Conservation (phyloP, 306 rosid genomes). For the Prunus fruticosa region DNA sequence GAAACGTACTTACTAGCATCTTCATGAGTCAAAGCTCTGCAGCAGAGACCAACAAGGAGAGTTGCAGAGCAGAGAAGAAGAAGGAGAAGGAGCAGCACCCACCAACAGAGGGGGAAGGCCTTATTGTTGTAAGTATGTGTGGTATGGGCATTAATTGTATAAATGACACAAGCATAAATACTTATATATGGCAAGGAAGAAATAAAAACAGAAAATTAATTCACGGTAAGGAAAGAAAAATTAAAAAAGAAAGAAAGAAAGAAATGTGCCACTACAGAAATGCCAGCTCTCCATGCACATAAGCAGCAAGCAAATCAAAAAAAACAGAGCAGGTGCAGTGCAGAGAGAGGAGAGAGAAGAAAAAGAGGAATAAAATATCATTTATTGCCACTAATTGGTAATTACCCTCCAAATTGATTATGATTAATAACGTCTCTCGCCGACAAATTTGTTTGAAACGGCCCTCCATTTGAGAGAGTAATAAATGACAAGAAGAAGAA, state of each 20-base stretch:
- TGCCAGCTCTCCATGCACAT: constrained; percentile 48
- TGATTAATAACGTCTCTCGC: constrained; percentile 84
- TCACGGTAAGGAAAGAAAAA: constrained; percentile 5
- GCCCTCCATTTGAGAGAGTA: constrained; percentile 32
- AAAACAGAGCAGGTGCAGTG: not conserved
- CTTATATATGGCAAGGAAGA: constrained; percentile 27
- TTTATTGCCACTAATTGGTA: constrained; percentile 46
- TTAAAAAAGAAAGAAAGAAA: not conserved
- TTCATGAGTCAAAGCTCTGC: constrained; percentile 62
- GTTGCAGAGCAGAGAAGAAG: constrained; percentile 14
- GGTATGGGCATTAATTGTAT: constrained; percentile 68
- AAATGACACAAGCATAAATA: constrained; percentile 51
- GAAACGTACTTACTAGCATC: constrained; percentile 99
- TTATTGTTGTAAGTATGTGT: constrained; percentile 29
- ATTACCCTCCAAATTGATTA: constrained; percentile 31
- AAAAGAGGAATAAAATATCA: not conserved
- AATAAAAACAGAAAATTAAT: constrained; percentile 5
- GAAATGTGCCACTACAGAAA: constrained; percentile 20
- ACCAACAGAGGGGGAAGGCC: constrained; percentile 5
- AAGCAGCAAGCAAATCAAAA: not conserved
- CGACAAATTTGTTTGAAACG: constrained; percentile 80
- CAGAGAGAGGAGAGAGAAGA: constrained; percentile 2
- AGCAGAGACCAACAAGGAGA: constrained; percentile 50
- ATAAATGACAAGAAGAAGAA: not conserved
- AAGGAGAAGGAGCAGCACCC: constrained; percentile 11